Conservation (phyloP, 2,329 filamentous ascomycete species). For the Monilinia vaccinii-corymbosi region DNA sequence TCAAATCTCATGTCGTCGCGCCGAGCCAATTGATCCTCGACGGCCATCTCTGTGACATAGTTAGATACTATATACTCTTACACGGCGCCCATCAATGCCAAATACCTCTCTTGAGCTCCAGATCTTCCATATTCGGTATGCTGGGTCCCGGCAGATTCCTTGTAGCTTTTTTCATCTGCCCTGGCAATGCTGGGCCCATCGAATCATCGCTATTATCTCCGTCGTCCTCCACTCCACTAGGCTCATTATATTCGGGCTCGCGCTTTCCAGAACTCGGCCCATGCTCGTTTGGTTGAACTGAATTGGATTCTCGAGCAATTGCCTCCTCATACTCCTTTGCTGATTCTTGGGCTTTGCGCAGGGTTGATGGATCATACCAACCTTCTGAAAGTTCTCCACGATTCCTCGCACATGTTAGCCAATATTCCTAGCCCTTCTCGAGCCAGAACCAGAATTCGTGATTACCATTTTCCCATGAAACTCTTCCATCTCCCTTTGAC, state of each 20-base stretch:
- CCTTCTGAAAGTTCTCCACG: slow-evolving; percentile 74
- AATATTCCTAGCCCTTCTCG: neutral
- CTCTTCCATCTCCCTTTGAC: slow-evolving; percentile 84
- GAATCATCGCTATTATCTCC: slow-evolving; percentile 30
- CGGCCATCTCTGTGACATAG: slow-evolving; percentile 27
- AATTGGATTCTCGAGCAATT: slow-evolving; percentile 10
- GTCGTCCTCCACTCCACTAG: neutral
- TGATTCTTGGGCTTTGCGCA: slow-evolving; percentile 27
- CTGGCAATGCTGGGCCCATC: slow-evolving; percentile 40
- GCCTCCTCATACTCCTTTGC: slow-evolving; percentile 8
- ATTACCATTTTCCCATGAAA: slow-evolving; percentile 78
- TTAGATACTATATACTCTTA: slow-evolving; percentile 8
- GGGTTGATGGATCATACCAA: slow-evolving; percentile 78
- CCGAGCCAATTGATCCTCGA: slow-evolving; percentile 40
- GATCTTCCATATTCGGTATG: slow-evolving; percentile 66
- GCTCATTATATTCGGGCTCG: neutral
- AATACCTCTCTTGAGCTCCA: slow-evolving; percentile 50
- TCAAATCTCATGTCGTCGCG: slow-evolving; percentile 46
- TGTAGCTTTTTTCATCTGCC: slow-evolving; percentile 23
- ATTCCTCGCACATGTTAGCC: slow-evolving; percentile 57
- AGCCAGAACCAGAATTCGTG: slow-evolving; percentile 9
- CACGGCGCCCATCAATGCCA: neutral
- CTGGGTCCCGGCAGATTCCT: slow-evolving; percentile 39
- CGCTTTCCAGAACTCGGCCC: slow-evolving; percentile 1
- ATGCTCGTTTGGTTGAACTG: slow-evolving; percentile 7